These are phyloP conservation scores for Paecilomyces sp. DNA, from an alignment of 2,329 filamentous ascomycete genomes.

Conservation along the genomic window DNA sequence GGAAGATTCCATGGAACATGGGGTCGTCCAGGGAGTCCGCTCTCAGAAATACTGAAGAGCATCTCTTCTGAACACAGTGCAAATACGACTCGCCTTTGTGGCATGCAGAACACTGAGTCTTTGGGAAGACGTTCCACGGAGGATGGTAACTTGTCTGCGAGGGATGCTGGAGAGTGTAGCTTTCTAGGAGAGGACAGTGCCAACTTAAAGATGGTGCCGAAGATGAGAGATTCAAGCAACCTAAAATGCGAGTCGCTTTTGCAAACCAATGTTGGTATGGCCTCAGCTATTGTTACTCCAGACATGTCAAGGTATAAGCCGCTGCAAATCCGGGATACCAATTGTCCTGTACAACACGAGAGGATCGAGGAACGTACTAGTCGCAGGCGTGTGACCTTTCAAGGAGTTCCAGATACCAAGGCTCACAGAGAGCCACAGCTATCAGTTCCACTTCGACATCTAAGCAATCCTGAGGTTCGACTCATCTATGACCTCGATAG, in stretches of 20 bases:
- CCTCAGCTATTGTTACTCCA: neutral
- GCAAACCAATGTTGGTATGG: neutral
- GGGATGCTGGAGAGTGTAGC: neutral
- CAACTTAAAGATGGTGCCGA: neutral
- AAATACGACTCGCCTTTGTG: neutral
- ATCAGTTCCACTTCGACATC: constrained; percentile 3
- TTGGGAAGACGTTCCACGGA: neutral
- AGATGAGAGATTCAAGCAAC: neutral
- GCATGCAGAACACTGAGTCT: neutral
- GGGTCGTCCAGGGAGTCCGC: constrained; percentile 30
- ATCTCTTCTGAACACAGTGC: constrained; percentile 8
- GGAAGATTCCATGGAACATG: constrained; percentile 11
- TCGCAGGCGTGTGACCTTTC: neutral
- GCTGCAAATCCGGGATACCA: neutral
- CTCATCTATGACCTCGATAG: constrained; percentile 28
- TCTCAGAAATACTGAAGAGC: constrained; percentile 18
- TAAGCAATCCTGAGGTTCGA: constrained; percentile 30
- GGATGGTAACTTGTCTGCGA: neutral
- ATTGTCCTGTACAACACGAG: neutral
- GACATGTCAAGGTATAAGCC: neutral
- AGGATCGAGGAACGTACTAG: neutral
- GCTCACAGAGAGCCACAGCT: neutral
- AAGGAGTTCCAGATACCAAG: neutral
- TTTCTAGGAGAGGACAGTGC: neutral
- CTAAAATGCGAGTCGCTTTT: neutral